Evolutionary conservation across 495 filamentous ascomycete species (phyloP), one percentile per base, ranked within the genome.

Genomic region (Lasiosphaeria ovina): DNA sequence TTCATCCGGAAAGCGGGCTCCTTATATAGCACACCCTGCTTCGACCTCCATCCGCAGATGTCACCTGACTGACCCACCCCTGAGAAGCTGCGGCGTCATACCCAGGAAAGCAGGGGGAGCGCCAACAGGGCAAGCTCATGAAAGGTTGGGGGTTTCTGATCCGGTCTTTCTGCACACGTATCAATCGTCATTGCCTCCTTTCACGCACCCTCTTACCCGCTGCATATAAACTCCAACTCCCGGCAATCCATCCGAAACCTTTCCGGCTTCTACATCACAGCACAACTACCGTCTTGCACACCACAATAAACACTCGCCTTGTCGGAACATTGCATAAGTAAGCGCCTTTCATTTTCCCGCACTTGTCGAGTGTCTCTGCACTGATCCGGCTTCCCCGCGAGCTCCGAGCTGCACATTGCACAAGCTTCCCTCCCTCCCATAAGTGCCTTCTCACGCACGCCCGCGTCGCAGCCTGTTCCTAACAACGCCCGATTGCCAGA

Each of bases 161-260:
- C 24, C 24, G 24, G 24, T 54, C 45, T 52, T 62, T 65, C 49
- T 64, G 70, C 68, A 71, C 70, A 73, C 70, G 70, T 70, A 70
- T 67, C 69, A 64, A 47, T 66, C 68, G 68, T 71, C 66, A 73
- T 69, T 63, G 62, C 61, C 40, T 61, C 51, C 62, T 48, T 60
- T 60, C 16, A 50, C 51, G 35, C 58, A 35, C 57, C 51, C 45
- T 34, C 24, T 54, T 52, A 57, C 60, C 51, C 48, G 24, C n/a
- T 38, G 38, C 54, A 49, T 40, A 44, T 44, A 56, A 60, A 53
- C 44, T 52, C 11, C 38, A 57, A 11, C 60, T 54, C 36, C 51
- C 32, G 40, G n/a, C 55, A 51, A 51, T n/a, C 44, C 7, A 47
- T 7, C 36, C 36, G 35, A 10, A 61, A 42, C 35, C 42, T 55